Conservation (phyloP, 2,329 filamentous ascomycete genomes). For the Aspergillus jensenii region DNA sequence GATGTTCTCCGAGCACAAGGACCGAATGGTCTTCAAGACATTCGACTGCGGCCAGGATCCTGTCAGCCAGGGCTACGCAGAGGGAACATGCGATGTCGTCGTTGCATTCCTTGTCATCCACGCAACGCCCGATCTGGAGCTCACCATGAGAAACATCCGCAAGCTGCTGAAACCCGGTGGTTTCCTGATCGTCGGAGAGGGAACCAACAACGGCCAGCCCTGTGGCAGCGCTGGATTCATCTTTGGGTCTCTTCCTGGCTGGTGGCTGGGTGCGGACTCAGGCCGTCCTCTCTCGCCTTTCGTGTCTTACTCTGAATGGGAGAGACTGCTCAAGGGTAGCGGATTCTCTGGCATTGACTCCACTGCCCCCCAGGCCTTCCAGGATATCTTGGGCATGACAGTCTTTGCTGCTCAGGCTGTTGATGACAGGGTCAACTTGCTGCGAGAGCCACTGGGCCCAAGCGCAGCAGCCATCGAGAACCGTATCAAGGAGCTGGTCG, state of each 20-base stretch:
- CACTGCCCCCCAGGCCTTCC: not conserved
- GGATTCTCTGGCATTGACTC: not conserved
- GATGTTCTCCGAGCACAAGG: constrained; percentile 21
- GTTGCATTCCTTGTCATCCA: constrained; percentile 43
- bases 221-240: not conserved
- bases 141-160: constrained; percentile 31
- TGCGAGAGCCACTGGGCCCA: not conserved
- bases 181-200: not conserved
- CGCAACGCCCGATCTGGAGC: constrained; percentile 30
- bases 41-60: constrained; percentile 33
- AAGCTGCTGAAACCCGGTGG: constrained; percentile 45
- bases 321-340: not conserved
- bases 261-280: not conserved
- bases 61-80: constrained; percentile 33
- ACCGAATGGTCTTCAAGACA: constrained; percentile 31
- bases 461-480: not conserved
- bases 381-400: not conserved
- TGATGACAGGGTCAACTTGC: not conserved
- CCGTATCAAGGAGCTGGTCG: not conserved
- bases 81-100: constrained; percentile 35
- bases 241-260: not conserved
- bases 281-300: not conserved
- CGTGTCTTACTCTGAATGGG: not conserved
- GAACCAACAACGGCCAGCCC: not conserved
- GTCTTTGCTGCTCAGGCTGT: not conserved